Evolutionary conservation across 1,284 basidiomycete species (phyloP).

Genomic region (Tilletia setariae): DNA sequence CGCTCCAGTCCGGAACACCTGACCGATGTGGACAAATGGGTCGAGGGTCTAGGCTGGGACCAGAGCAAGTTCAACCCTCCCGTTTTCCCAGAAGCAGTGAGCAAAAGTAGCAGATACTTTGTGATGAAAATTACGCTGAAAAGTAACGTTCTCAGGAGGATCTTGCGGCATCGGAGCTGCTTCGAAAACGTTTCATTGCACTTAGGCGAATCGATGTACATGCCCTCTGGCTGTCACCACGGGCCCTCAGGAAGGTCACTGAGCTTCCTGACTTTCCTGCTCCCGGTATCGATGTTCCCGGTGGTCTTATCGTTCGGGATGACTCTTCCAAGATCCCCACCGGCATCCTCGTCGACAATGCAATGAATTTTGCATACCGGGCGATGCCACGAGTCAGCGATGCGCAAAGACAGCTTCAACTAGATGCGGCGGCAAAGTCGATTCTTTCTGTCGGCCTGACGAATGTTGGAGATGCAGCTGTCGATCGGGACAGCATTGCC

Average conservation of each 20-base stretch:
- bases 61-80: constrained; percentile 62
- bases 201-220: constrained; percentile 66
- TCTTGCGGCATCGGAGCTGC: constrained; percentile 57
- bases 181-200: constrained; percentile 25
- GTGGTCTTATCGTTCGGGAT: constrained; percentile 73
- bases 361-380: constrained; percentile 44
- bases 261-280: constrained; percentile 24
- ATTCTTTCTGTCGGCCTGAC: constrained; percentile 68
- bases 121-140: too few species aligned
- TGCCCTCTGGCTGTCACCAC: constrained; percentile 74
- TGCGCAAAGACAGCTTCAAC: constrained; percentile 63
- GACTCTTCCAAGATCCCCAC: constrained; percentile 64
- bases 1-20: constrained; percentile 24
- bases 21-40: constrained; percentile 60
- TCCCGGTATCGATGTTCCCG: constrained; percentile 61
- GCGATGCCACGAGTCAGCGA: constrained; percentile 39
- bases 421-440: constrained; percentile 65
- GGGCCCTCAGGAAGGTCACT: constrained; percentile 61
- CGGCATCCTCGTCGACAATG: constrained; percentile 59
- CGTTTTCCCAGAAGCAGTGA: constrained; percentile 64
- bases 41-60: constrained; percentile 87
- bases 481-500: constrained; percentile 25
- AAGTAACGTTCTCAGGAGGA: constrained; percentile 57
- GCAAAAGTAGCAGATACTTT: too few species aligned
- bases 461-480: constrained; percentile 40